Conservation (phyloP, 2,329 filamentous ascomycete genomes). For the Penicillium sp. region DNA sequence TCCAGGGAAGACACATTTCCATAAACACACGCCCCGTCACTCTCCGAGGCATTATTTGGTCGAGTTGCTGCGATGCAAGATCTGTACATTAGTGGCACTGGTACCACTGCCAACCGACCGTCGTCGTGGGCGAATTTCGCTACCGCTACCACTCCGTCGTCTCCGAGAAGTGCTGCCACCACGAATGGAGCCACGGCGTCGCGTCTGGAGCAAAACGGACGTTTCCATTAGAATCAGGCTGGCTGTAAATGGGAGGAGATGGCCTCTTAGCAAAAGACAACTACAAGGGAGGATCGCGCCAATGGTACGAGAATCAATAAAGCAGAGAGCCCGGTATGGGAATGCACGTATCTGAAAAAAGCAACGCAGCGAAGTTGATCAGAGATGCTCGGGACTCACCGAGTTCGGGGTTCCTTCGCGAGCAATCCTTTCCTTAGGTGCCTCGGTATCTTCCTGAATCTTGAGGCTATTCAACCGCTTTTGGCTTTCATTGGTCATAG, state of each 20-base stretch:
- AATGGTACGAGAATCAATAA: conserved; percentile 18
- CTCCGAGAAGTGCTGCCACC: conserved; percentile 36
- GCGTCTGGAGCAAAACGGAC: conserved; percentile 52
- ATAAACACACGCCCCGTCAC: conserved; percentile 20
- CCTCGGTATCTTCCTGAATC: conserved; percentile 72
- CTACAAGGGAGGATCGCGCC: conserved; percentile 23
- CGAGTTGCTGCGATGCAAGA: conserved; percentile 49
- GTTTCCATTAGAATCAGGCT: conserved; percentile 53
- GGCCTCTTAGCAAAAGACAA: conserved; percentile 48
- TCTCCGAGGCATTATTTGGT: conserved; percentile 39
- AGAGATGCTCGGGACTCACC: conserved; percentile 47
- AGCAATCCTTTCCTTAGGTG: conserved; percentile 57
- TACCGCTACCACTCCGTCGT: conserved; percentile 47
- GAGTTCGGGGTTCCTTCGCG: conserved; percentile 45
- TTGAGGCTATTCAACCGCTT: conserved; percentile 88
- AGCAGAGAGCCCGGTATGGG: conserved; percentile 24
- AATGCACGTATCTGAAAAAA: conserved; percentile 30
- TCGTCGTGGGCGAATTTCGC: conserved; percentile 47
- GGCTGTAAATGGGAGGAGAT: conserved; percentile 42
- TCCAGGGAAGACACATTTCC: conserved; percentile 31
- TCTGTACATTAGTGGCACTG: conserved; percentile 38
- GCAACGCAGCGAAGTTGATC: conserved; percentile 27
- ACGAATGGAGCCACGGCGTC: conserved; percentile 48
- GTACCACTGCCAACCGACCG: conserved; percentile 44
- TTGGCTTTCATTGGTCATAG: conserved; percentile 78